Percentiles rank a stretch among this genome's conserved stretches.
phyloP scores from a whole-genome alignment of 257 asterid species.

The Primulina huaijiensis region DNA sequence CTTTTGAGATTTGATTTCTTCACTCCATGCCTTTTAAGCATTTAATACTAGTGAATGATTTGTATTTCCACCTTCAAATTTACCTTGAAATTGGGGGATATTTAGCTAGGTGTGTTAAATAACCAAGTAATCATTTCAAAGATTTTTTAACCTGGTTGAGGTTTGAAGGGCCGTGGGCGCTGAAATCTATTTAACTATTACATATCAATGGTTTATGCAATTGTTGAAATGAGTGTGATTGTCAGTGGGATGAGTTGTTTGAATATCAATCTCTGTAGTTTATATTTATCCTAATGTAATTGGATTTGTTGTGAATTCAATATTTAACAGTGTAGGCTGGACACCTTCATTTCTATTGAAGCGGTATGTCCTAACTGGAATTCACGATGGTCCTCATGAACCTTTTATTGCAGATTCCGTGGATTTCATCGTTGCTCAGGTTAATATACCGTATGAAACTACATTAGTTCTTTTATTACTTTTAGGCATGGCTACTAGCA shows the following conservation, averaged over 20 bases:
- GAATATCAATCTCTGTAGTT: not conserved
- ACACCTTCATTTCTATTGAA: slow-evolving; percentile 87
- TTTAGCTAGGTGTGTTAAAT: not conserved
- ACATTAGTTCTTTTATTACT: slow-evolving; percentile 10
- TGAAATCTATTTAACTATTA: not conserved
- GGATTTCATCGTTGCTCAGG: slow-evolving; percentile 98
- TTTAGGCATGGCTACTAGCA: slow-evolving; percentile 11
- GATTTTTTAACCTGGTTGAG: not conserved
- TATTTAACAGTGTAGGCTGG: slow-evolving; percentile 82
- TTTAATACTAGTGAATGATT: not conserved
- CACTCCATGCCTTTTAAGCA: too few species aligned
- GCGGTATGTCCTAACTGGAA: slow-evolving; percentile 84
- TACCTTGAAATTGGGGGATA: not conserved
- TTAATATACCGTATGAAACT: slow-evolving; percentile 23
- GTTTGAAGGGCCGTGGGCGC: not conserved
- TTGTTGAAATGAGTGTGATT: not conserved
- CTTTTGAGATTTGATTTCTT: not conserved
- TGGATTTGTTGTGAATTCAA: slow-evolving; percentile 27
- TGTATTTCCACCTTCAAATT: not conserved
- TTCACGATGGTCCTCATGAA: slow-evolving; percentile 92
- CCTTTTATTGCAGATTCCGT: slow-evolving; percentile 98
- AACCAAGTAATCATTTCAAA: not conserved
- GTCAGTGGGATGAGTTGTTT: slow-evolving; percentile 5
- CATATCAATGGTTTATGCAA: not conserved
- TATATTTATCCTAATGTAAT: slow-evolving; percentile 18